Conservation (phyloP, 2,329 filamentous ascomycete genomes). For the Epichloe sp. region DNA sequence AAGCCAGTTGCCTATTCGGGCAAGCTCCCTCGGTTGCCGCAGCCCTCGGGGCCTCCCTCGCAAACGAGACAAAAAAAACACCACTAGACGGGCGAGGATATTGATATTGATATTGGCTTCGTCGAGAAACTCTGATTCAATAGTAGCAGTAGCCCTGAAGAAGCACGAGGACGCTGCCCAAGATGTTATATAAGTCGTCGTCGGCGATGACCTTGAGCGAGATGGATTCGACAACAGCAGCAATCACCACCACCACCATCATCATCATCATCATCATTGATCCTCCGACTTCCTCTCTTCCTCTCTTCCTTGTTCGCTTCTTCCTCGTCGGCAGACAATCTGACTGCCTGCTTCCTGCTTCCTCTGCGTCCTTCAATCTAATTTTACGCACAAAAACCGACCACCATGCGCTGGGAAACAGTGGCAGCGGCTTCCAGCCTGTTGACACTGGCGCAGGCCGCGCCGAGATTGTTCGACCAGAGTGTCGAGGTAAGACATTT, state of each 20-base stretch:
- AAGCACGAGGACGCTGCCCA: not conserved
- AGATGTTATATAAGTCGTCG: not conserved
- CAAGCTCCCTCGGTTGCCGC: not conserved
- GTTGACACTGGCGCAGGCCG: constrained; percentile 3
- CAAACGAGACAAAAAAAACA: not conserved
- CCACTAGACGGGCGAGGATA: not conserved
- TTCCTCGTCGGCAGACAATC: not conserved
- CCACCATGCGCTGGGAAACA: not conserved
- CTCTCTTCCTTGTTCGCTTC: not conserved
- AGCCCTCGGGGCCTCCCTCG: not conserved
- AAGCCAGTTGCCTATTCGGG: not conserved
- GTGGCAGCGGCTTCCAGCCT: constrained; percentile 3
- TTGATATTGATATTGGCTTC: not conserved
- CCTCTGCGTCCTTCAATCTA: no score
- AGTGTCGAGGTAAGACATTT: not conserved
- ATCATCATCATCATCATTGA: not conserved
- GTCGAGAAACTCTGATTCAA: not conserved
- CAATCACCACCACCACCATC: not conserved
- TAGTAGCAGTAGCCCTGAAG: not conserved
- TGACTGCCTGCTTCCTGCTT: no score
- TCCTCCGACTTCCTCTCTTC: not conserved
- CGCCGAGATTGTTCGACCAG: constrained; percentile 1
- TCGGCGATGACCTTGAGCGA: not conserved
- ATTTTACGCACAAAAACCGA: not conserved
- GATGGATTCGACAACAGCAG: not conserved